Conservation (phyloP, 768 basidiomycete species). For the Tephrocybe rancida region DNA sequence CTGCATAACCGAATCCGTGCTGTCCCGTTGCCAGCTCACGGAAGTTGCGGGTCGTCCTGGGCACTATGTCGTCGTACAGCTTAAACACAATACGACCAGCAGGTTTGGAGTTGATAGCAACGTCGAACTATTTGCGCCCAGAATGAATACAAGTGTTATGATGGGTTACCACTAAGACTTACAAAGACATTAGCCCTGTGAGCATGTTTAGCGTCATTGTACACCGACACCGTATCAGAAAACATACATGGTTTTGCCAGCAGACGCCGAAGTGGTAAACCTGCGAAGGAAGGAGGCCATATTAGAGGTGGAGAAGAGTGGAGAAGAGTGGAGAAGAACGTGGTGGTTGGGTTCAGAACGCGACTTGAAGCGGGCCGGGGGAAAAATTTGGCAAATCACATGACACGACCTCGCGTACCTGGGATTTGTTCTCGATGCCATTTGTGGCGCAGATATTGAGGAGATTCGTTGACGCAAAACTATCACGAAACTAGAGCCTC, state of each 20-base stretch:
- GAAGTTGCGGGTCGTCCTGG: constrained; percentile 81
- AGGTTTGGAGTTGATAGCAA: constrained; percentile 60
- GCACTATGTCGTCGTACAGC: constrained; percentile 82
- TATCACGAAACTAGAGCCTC: background rate
- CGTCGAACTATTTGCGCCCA: constrained; percentile 62
- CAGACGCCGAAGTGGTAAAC: constrained; percentile 50
- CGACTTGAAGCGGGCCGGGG: too few species aligned
- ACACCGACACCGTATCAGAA: constrained; percentile 14
- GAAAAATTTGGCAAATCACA: constrained; percentile 15
- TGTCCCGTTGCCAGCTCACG: constrained; percentile 73
- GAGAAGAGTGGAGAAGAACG: background rate
- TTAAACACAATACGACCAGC: constrained; percentile 80
- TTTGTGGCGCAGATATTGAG: background rate
- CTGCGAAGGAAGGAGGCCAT: constrained; percentile 57
- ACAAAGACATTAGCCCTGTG: constrained; percentile 43
- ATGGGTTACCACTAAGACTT: background rate
- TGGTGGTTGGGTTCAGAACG: too few species aligned
- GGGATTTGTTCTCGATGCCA: background rate
- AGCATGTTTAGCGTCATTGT: constrained; percentile 8
- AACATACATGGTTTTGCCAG: constrained; percentile 38
- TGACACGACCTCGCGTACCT: constrained; percentile 10
- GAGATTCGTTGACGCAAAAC: background rate
- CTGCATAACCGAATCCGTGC: constrained; percentile 73
- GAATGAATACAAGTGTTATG: background rate
- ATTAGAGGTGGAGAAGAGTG: background rate